phyloP scores from a whole-genome alignment of 140 eudicot genomes.

The Bidens hawaiensis region DNA sequence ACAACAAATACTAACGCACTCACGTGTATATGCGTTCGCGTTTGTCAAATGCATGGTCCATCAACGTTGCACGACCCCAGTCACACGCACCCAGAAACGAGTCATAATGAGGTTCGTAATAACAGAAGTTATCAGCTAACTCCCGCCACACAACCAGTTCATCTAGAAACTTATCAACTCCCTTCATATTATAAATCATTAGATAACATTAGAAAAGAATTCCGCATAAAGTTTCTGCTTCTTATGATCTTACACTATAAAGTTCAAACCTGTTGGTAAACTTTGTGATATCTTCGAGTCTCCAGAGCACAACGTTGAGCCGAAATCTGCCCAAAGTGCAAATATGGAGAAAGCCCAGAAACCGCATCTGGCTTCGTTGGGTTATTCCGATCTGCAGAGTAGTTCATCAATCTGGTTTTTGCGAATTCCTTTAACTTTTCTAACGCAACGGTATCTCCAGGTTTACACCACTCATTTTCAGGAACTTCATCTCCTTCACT shows the following conservation, averaged over 20 bases:
- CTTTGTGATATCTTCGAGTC: conserved; percentile 57
- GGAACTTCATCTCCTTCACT: conserved; percentile 87
- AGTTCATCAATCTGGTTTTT: conserved; percentile 58
- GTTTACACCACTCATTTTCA: conserved; percentile 90
- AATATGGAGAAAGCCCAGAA: conserved; percentile 91
- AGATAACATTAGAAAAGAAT: background rate
- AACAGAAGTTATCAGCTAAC: conserved; percentile 91
- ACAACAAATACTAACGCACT: too few relatives aligned
- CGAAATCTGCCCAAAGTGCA: conserved; percentile 95
- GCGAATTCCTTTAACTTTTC: conserved; percentile 71
- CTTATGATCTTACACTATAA: conserved; percentile 21
- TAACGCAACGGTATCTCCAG: conserved; percentile 82
- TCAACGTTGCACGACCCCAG: too few relatives aligned
- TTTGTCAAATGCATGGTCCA: too few relatives aligned
- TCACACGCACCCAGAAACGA: conserved; percentile 41
- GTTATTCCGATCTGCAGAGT: conserved; percentile 70
- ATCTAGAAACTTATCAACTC: conserved; percentile 85
- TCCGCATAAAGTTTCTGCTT: background rate
- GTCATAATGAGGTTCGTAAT: conserved; percentile 85
- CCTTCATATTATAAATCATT: conserved; percentile 39
- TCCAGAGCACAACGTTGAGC: conserved; percentile 96
- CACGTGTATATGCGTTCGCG: too few relatives aligned
- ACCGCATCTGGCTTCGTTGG: conserved; percentile 69
- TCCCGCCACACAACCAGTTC: conserved; percentile 90
- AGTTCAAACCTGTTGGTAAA: conserved; percentile 49